Evolutionary conservation across 2,329 filamentous ascomycete species (phyloP).

Genomic region (Aspergillaceae sp.): DNA sequence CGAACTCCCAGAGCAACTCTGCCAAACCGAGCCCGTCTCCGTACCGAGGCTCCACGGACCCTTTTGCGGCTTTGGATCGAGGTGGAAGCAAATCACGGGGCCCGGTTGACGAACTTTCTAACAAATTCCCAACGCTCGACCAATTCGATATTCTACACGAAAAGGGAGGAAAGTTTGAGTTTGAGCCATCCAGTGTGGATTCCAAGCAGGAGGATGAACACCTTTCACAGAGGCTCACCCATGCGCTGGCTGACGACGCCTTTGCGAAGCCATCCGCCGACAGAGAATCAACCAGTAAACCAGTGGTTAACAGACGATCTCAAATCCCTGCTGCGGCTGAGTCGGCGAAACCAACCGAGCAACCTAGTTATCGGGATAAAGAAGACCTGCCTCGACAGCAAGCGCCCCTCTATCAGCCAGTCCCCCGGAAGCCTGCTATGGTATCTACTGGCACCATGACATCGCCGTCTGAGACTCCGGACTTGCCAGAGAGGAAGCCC

Average conservation of each 20-base stretch:
- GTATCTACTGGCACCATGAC: constrained; percentile 78
- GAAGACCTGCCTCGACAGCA: constrained; percentile 18
- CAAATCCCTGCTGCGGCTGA: constrained; percentile 15
- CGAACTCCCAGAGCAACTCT: constrained; percentile 37
- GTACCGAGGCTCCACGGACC: constrained; percentile 63
- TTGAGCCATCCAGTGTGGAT: constrained; percentile 50
- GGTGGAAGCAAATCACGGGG: constrained; percentile 44
- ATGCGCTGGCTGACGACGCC: constrained; percentile 74
- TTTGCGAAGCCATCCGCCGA: constrained; percentile 50
- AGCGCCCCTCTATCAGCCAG: constrained; percentile 30
- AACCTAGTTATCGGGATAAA: constrained; percentile 12
- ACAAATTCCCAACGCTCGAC: constrained; percentile 80
- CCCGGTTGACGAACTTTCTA: constrained; percentile 66
- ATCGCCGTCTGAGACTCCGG: constrained; percentile 39
- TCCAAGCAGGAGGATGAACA: constrained; percentile 40
- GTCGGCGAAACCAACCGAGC: constrained; percentile 14
- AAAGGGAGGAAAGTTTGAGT: constrained; percentile 73
- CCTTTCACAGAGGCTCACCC: constrained; percentile 59
- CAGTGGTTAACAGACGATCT: constrained; percentile 15
- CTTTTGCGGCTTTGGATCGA: constrained; percentile 81
- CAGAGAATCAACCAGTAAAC: constrained; percentile 24
- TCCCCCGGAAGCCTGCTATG: constrained; percentile 46
- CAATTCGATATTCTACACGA: constrained; percentile 89
- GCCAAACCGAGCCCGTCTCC: constrained; percentile 59
- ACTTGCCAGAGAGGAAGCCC: constrained; percentile 18